Evolutionary conservation across 1,284 basidiomycete species (phyloP).

Genomic region (Mixia osmundae): DNA sequence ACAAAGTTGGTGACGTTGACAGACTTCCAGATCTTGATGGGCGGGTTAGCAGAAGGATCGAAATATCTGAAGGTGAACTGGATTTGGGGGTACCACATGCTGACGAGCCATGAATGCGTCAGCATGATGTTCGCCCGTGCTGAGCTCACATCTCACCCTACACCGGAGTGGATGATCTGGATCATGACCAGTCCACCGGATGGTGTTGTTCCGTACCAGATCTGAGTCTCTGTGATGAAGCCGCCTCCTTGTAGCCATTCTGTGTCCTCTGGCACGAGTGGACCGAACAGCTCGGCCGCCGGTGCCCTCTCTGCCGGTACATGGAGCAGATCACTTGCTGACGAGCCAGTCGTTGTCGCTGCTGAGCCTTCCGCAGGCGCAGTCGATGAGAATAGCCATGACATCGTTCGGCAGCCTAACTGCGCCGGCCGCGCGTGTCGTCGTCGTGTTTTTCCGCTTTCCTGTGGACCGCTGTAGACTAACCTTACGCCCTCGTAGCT

Average conservation of each 20-base stretch:
- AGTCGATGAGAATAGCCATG: background rate
- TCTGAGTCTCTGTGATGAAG: slow-evolving; percentile 80
- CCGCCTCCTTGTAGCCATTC: slow-evolving; percentile 56
- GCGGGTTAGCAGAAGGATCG: slow-evolving; percentile 39
- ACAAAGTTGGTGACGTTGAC: slow-evolving; percentile 67
- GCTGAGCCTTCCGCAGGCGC: background rate
- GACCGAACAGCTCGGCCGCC: slow-evolving; percentile 6
- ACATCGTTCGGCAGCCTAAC: too few species aligned
- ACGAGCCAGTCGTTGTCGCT: too few species aligned
- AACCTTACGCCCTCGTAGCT: too few species aligned
- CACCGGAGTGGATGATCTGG: slow-evolving; percentile 83
- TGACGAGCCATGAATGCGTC: slow-evolving; percentile 19
- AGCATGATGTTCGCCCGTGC: background rate
- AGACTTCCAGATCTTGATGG: slow-evolving; percentile 68
- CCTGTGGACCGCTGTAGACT: too few species aligned
- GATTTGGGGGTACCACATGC: slow-evolving; percentile 76
- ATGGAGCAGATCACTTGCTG: too few species aligned
- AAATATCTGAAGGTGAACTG: slow-evolving; percentile 86
- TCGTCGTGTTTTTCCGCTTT: too few species aligned
- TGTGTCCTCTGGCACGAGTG: slow-evolving; percentile 44
- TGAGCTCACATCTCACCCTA: slow-evolving; percentile 37
- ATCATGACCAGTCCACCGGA: slow-evolving; percentile 58
- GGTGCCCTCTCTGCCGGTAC: too few species aligned
- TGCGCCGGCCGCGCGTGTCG: too few species aligned
- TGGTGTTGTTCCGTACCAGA: slow-evolving; percentile 45